These are phyloP conservation scores for Tulasnella sp. DNA, from an alignment of 768 basidiomycete genomes.

Conservation along the genomic window DNA sequence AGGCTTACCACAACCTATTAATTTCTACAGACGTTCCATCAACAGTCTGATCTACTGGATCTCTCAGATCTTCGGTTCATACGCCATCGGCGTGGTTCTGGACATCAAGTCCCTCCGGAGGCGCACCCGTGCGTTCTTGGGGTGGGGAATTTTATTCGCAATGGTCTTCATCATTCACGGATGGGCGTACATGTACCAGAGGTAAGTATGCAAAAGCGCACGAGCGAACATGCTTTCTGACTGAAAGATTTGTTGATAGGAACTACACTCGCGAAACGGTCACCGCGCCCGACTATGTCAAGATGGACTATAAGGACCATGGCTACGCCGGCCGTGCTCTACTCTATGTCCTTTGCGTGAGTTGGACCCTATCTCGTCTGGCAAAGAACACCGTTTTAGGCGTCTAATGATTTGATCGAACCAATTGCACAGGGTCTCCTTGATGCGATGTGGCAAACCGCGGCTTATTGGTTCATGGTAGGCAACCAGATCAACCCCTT, in stretches of 20 bases:
- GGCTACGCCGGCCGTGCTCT: slow-evolving; percentile 45
- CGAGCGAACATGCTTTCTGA: neutral
- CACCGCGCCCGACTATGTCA: slow-evolving; percentile 25
- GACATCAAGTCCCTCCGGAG: slow-evolving; percentile 46
- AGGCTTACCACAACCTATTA: slow-evolving; percentile 5
- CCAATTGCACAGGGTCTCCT: slow-evolving; percentile 37
- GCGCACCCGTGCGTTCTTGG: slow-evolving; percentile 57
- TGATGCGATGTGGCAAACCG: slow-evolving; percentile 80
- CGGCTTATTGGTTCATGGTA: slow-evolving; percentile 25
- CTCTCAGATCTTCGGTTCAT: slow-evolving; percentile 63
- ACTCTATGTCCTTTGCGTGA: slow-evolving; percentile 26
- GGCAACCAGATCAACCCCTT: neutral
- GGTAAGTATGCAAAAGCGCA: slow-evolving; percentile 29
- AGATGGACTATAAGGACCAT: slow-evolving; percentile 49
- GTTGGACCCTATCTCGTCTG: neutral
- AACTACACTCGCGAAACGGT: slow-evolving; percentile 48
- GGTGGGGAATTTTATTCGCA: slow-evolving; percentile 49
- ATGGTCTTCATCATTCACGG: slow-evolving; percentile 60
- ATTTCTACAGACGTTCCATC: slow-evolving; percentile 43
- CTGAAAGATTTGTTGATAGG: slow-evolving; percentile 23
- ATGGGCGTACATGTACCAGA: slow-evolving; percentile 72
- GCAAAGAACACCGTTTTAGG: slow-evolving; percentile 31
- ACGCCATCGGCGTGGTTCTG: slow-evolving; percentile 57
- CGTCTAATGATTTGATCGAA: neutral
- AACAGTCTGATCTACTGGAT: slow-evolving; percentile 76